phyloP scores from a whole-genome alignment of 768 basidiomycete species.

The Leccinum pellstonianum region DNA sequence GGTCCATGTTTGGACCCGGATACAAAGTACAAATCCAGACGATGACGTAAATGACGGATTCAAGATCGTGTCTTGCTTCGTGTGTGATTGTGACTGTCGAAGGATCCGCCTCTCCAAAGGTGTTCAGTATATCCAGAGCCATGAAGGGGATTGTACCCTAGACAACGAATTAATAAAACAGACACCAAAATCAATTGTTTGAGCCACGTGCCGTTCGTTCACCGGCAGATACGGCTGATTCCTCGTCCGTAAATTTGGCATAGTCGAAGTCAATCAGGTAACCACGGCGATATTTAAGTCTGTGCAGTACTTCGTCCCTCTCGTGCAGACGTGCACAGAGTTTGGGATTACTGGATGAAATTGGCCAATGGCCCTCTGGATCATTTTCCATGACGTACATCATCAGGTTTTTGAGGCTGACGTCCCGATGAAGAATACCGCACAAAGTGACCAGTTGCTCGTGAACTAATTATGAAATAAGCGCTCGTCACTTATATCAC shows the following conservation, averaged over 20 bases:
- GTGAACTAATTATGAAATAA: constrained; percentile 2
- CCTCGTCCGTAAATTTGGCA: not conserved
- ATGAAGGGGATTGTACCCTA: constrained; percentile 7
- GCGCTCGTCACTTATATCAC: not conserved
- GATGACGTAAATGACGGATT: not conserved
- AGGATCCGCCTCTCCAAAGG: not conserved
- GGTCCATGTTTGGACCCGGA: not conserved
- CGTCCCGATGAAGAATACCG: not conserved
- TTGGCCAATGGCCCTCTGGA: not conserved
- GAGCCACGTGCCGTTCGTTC: not conserved
- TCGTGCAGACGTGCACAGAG: not conserved
- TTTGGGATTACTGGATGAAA: not conserved
- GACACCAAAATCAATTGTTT: too few species aligned
- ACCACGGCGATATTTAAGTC: not conserved
- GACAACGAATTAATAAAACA: not conserved
- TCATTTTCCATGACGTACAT: not conserved
- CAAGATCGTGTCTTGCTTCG: not conserved
- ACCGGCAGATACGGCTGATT: not conserved
- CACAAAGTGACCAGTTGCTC: not conserved
- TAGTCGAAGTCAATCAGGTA: constrained; percentile 6
- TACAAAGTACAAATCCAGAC: not conserved
- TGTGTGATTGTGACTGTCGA: not conserved
- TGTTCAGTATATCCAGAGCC: not conserved
- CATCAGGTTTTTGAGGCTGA: not conserved
- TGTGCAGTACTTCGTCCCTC: not conserved